phyloP scores from a whole-genome alignment of 306 rosid species.

The Medicago truncatula region DNA sequence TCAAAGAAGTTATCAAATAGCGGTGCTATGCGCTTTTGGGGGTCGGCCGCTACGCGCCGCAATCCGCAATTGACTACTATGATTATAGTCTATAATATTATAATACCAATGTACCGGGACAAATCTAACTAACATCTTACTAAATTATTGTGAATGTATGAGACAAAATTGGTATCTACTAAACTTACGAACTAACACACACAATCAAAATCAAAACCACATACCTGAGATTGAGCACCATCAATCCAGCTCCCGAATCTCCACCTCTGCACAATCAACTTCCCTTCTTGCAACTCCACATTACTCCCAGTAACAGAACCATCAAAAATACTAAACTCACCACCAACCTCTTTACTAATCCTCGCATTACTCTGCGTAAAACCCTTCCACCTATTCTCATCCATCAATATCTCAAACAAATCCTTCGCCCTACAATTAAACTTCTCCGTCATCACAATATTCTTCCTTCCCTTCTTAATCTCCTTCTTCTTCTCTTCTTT shows the following conservation, averaged over 20 bases:
- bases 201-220: neutral
- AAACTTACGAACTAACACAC: neutral
- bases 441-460: slow-evolving; percentile 80
- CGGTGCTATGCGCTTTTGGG: no score
- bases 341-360: slow-evolving; percentile 91
- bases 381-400: slow-evolving; percentile 97
- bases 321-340: slow-evolving; percentile 80
- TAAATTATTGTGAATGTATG: no score
- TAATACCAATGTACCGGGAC: no score
- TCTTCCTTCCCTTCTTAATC: slow-evolving; percentile 68
- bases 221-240: slow-evolving; percentile 73
- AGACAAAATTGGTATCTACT: no score
- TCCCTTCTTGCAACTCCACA: slow-evolving; percentile 85
- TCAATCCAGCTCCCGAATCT: slow-evolving; percentile 93
- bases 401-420: slow-evolving; percentile 91
- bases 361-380: slow-evolving; percentile 89
- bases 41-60: no score
- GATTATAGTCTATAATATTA: no score
- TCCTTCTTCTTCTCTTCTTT: slow-evolving; percentile 48
- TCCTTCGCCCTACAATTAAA: slow-evolving; percentile 81
- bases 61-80: no score
- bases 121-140: no score
- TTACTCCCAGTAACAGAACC: slow-evolving; percentile 86
- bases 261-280: slow-evolving; percentile 86
- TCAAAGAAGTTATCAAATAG: no score